Percentiles rank a stretch among this genome's conserved stretches.
phyloP scores from a whole-genome alignment of 208 protist species.

The Porcisia hertigi region DNA sequence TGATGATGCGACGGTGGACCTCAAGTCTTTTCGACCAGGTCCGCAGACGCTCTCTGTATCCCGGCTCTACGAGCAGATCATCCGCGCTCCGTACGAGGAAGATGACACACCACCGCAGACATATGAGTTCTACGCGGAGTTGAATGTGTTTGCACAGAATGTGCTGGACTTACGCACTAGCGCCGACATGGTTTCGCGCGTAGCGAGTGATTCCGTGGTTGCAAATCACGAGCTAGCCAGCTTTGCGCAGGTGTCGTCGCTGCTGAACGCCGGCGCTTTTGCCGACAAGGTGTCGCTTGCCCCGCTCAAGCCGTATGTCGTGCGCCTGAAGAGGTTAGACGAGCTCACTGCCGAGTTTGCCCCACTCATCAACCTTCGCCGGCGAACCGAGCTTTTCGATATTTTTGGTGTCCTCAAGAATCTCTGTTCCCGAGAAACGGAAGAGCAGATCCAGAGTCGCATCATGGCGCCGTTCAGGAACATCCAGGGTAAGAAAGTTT shows the following conservation, averaged over 20 bases:
- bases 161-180: constrained; percentile 29
- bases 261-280: constrained; percentile 57
- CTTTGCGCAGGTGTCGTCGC: constrained; percentile 52
- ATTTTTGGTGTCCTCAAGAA: constrained; percentile 81
- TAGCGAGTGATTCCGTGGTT: constrained; percentile 28
- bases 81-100: constrained; percentile 32
- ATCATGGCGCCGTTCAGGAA: constrained; percentile 84
- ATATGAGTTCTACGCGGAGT: constrained; percentile 84
- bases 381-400: constrained; percentile 77
- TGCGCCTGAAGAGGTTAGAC: constrained; percentile 74
- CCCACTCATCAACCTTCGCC: constrained; percentile 76
- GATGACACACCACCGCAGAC: constrained; percentile 33
- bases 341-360: constrained; percentile 69
- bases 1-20: constrained; percentile 57
- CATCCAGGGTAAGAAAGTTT: constrained; percentile 60
- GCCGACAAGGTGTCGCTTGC: constrained; percentile 52
- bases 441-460: constrained; percentile 73
- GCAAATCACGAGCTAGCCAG: constrained; percentile 68
- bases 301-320: constrained; percentile 69
- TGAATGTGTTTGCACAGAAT: constrained; percentile 71
- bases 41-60: constrained; percentile 42
- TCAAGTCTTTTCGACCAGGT: constrained; percentile 37
- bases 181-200: constrained; percentile 17
- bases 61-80: constrained; percentile 59
- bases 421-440: constrained; percentile 69